Base-by-base conservation (phyloP, 805 yeast genomes). In the Nakazawaea holstii region DNA sequence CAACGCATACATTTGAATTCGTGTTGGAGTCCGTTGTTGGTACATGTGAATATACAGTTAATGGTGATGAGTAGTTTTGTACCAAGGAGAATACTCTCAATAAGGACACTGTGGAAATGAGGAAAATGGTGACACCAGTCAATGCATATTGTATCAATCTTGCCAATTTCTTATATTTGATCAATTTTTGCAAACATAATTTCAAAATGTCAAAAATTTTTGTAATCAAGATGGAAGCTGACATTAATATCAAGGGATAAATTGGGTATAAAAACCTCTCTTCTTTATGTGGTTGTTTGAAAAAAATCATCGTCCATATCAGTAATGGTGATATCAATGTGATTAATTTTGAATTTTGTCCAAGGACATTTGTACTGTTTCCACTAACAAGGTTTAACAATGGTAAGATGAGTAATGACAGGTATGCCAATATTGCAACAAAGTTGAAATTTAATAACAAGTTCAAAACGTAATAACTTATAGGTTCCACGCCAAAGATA, bases 241-340 rank as follows among this genome's bases (percentile, higher is more conserved):
- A 72, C 17, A 87, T 54, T 3, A 79, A 65, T 20, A 92, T 70
- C 44, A 84, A 69, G 10, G 90, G 84, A 60, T 91, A 92, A 0
- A 87, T 73, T 13, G 96, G 96, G 57, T 89, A 92, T 53, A 92
- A 62, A 60, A 92, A 92, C 51, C 97, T 72, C 62, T 92, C 98
- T 60, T 91, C 97, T 61, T 91, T 91, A 61, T 91, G 97, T 4
- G 96, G 94, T 58, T 90, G 97, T 5, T 67, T 51, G 51, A 73
- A 70, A 59, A 92, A 88, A 3, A 89, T 73, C 0, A 62, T 65
- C 13, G 74, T 58, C 97, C 97, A 92, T 0, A 86, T 35, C 2
- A 74, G 43, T 26, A 86, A 55, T 1, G 94, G 91, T 0, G 68
- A 48, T 14, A 71, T 55, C n/a, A 62, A 49, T 2, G 67, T 65